A percentile compares a stretch with the other conserved stretches of the same genome.
Evolutionary conservation across 192 early-diverging fungal species (phyloP).

Genomic region (Phlyctochytrium planicorne): DNA sequence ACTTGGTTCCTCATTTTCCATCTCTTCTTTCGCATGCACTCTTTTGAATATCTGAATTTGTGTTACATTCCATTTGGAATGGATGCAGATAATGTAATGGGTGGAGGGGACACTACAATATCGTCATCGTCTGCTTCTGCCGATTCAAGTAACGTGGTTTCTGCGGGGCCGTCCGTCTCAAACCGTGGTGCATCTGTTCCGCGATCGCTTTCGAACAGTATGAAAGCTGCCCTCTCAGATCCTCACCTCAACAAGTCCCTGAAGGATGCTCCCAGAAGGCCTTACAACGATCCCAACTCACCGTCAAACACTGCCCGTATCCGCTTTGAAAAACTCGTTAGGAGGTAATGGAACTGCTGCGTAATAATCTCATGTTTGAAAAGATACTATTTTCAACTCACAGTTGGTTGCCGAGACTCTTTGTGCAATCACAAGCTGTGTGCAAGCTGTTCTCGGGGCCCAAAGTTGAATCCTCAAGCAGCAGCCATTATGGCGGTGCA

Average conservation of each 20-base stretch:
- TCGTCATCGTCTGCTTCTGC: too few species aligned
- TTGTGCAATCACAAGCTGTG: slow-evolving; percentile 46
- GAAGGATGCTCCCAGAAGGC: slow-evolving; percentile 17
- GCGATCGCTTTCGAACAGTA: slow-evolving; percentile 18
- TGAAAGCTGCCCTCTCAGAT: slow-evolving; percentile 35
- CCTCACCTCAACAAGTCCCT: slow-evolving; percentile 28
- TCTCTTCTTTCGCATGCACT: too few species aligned
- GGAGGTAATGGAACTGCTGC: slow-evolving; percentile 9
- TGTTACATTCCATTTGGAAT: too few species aligned
- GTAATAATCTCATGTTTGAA: neutral
- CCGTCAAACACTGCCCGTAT: slow-evolving; percentile 13
- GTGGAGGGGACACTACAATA: too few species aligned
- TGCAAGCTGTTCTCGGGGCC: slow-evolving; percentile 32
- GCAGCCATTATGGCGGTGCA: slow-evolving; percentile 56
- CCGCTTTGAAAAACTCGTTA: slow-evolving; percentile 24
- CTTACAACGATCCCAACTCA: slow-evolving; percentile 16
- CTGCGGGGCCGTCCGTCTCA: too few species aligned
- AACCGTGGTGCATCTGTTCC: too few species aligned
- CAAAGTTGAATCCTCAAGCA: slow-evolving; percentile 40
- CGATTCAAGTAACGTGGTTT: too few species aligned
- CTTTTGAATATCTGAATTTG: too few species aligned
- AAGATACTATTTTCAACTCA: slow-evolving; percentile 57
- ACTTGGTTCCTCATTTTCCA: too few species aligned
- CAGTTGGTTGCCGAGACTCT: slow-evolving; percentile 42
- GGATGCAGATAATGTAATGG: too few species aligned